Evolutionary conservation across 1,284 basidiomycete genomes (phyloP), one percentile per base, ranked within the genome.

Genomic region (Papiliotrema flavescens): DNA sequence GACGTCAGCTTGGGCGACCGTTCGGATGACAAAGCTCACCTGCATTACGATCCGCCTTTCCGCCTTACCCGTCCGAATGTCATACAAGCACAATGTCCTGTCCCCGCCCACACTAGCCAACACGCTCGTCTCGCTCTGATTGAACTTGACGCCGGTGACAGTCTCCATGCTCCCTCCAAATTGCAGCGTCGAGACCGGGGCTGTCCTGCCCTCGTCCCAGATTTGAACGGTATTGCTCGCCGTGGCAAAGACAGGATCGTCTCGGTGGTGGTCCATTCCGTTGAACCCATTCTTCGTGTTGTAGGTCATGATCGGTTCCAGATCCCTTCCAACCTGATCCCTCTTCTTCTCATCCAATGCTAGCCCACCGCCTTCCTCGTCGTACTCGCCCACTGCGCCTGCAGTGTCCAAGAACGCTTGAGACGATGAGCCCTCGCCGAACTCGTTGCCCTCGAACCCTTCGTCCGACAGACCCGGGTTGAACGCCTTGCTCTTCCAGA

Each of bases 41-140:
- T 88, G 85, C 90, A 98, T 95, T 56, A 95, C 81, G 23, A 96
- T 82, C 54, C 92, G 81, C 39, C 92, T 83, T 71, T 98, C 88
- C 1, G 96, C 92, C 76, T 96, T 96, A 44, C 91, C 92, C 13
- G 92, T 96, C 24, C 96, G 84, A 59, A 98, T 87, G 69, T 99
- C 95, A 74, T 98, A 98, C 23, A 99, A 80, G 2, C 90, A 93
- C 75, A 98, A 91, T 24, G 93, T 94, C 49, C 96, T 84, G 73
- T 98, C 95, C 43, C 88, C 90, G 19, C 95, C 95, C 49, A 95
- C 86, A 70, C 89, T 90, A 1, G 93, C 95, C 9, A 99, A 82
- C 1, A 98, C 88, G 42, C 90, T 93, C 17, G 89, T 84, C 78
- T 98, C 96, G 59, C 88, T 89, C 65, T 89, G 85, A 73, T 98